Evolutionary conservation across 208 protist species (phyloP).

Genomic region (Crithidia bombi): DNA sequence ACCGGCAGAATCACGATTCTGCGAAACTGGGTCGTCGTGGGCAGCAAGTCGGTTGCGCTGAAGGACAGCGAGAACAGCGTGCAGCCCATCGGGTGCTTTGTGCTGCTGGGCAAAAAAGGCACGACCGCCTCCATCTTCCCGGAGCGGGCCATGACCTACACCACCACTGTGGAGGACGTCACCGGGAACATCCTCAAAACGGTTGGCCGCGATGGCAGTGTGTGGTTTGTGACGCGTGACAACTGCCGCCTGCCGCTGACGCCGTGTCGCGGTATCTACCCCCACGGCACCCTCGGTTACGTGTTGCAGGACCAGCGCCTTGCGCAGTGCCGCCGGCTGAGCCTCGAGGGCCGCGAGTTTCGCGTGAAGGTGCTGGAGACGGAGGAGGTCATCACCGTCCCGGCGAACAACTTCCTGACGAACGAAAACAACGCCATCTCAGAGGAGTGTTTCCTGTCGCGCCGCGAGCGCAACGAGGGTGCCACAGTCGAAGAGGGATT

Average conservation of each 20-base stretch:
- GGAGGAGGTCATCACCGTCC: constrained; percentile 38
- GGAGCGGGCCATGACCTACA: constrained; percentile 48
- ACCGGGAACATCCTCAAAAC: constrained; percentile 57
- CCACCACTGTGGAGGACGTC: constrained; percentile 53
- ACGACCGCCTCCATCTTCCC: constrained; percentile 67
- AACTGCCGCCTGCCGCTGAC: constrained; percentile 80
- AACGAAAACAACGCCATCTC: constrained; percentile 52
- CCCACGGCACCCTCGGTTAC: constrained; percentile 56
- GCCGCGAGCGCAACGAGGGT: constrained; percentile 37
- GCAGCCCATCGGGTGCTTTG: constrained; percentile 65
- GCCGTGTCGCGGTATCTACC: constrained; percentile 34
- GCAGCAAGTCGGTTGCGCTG: constrained; percentile 46
- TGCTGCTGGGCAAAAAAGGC: constrained; percentile 74
- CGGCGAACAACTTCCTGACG: constrained; percentile 56
- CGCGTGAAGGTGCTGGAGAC: constrained; percentile 44
- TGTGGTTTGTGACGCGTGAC: constrained; percentile 63
- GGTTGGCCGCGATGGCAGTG: constrained; percentile 24
- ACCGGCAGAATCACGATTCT: constrained; percentile 51
- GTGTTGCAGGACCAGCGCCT: constrained; percentile 68
- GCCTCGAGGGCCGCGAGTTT: constrained; percentile 43
- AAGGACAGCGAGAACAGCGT: constrained; percentile 36
- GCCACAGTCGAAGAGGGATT: constrained; percentile 79
- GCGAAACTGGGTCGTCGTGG: constrained; percentile 82
- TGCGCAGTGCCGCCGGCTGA: constrained; percentile 57
- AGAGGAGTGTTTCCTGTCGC: constrained; percentile 60